Percentiles rank a stretch among this genome's conserved stretches.
These are phyloP conservation scores for Gossypium herbaceum DNA, from an alignment of 345 rosid species.

Conservation along the genomic window DNA sequence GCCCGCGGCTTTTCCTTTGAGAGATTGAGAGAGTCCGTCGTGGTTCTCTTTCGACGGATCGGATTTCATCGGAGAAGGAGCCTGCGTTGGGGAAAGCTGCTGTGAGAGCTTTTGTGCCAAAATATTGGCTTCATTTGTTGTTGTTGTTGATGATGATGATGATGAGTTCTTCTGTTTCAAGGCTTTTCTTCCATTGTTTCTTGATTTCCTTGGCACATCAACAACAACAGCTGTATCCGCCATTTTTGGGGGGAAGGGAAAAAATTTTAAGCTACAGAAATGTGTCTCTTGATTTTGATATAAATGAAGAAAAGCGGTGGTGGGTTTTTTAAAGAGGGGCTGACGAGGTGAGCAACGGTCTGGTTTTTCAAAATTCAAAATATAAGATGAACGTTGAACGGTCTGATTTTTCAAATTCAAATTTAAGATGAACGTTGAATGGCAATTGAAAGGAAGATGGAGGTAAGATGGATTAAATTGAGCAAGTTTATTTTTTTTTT, in stretches of 20 bases:
- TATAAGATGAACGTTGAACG: neutral
- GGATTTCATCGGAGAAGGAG: slow-evolving; percentile 15
- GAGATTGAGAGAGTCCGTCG: slow-evolving; percentile 40
- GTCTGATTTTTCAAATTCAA: neutral
- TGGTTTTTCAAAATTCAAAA: slow-evolving; percentile 19
- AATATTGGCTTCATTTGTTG: slow-evolving; percentile 46
- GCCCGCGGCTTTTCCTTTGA: slow-evolving; percentile 27
- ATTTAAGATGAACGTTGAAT: neutral
- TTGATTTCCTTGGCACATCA: slow-evolving; percentile 43
- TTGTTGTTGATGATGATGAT: too few species aligned
- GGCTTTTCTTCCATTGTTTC: slow-evolving; percentile 51
- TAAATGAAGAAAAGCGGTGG: neutral
- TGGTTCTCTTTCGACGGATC: slow-evolving; percentile 42
- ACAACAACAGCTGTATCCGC: slow-evolving; percentile 27
- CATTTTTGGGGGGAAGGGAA: slow-evolving; percentile 26
- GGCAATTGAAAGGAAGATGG: neutral
- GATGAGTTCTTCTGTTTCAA: slow-evolving; percentile 57
- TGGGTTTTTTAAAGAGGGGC: neutral
- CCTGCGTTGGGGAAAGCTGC: slow-evolving; percentile 13
- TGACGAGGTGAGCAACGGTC: slow-evolving; percentile 28
- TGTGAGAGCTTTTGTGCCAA: slow-evolving; percentile 32
- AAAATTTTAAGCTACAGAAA: neutral
- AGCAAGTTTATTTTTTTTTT: too few species aligned
- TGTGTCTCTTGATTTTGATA: neutral
- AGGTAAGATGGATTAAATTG: too few species aligned